Evolutionary conservation across 164 flowering plant genomes (phyloP).

Genomic region (Aristolochia fimbriata): DNA sequence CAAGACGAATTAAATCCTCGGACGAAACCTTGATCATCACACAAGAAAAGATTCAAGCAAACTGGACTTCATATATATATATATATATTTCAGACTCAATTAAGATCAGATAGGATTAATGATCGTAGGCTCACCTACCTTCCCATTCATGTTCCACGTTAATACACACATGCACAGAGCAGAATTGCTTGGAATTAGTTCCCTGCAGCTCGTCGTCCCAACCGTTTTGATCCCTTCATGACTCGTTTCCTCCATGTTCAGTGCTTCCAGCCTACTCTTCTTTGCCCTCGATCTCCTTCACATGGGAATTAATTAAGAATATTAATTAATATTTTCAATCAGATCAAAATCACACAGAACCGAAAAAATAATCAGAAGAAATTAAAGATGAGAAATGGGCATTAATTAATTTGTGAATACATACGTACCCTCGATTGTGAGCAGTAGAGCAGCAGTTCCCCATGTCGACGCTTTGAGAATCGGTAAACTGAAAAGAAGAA

Average conservation of each 20-base stretch:
- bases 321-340: too few species aligned
- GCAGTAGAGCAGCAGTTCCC: slow-evolving; percentile 17
- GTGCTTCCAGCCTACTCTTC: slow-evolving; percentile 6
- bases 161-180: slow-evolving; percentile 48
- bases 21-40: slow-evolving; percentile 23
- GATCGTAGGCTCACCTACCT: slow-evolving; percentile 40
- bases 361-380: not conserved
- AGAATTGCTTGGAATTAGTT: slow-evolving; percentile 23
- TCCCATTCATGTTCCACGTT: slow-evolving; percentile 91
- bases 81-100: too few species aligned
- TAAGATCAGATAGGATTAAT: not conserved
- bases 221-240: slow-evolving; percentile 53
- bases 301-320: too few species aligned
- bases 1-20: slow-evolving; percentile 37
- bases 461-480: slow-evolving; percentile 13
- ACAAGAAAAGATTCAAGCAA: not conserved
- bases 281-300: slow-evolving; percentile 19
- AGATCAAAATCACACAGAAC: too few species aligned
- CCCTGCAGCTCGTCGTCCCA: slow-evolving; percentile 20
- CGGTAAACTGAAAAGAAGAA: not conserved
- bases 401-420: not conserved
- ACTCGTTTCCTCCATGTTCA: slow-evolving; percentile 4
- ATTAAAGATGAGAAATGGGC: not conserved
- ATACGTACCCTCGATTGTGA: slow-evolving; percentile 1
- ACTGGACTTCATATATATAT: too few species aligned